Evolutionary conservation across 2,329 filamentous ascomycete genomes (phyloP).

Genomic region (Trichoderma citrinoviride): DNA sequence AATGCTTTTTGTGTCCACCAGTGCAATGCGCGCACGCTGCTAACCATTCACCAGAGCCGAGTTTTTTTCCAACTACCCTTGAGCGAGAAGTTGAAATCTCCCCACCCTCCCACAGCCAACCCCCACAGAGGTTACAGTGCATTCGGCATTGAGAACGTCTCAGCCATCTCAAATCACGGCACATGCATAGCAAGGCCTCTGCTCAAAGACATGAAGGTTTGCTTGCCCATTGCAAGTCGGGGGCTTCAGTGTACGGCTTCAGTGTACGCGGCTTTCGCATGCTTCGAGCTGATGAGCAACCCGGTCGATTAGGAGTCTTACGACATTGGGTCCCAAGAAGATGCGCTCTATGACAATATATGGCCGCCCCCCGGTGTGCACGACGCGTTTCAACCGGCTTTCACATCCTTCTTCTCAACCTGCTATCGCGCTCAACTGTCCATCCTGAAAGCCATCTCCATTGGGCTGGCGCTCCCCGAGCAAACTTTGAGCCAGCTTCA

Average conservation of each 20-base stretch:
- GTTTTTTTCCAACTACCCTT: constrained; percentile 10
- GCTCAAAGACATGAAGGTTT: constrained; percentile 19
- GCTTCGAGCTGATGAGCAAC: neutral
- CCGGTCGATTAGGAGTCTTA: constrained; percentile 2
- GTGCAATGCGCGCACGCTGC: neutral
- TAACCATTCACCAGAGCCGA: constrained; percentile 9
- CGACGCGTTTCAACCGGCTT: constrained; percentile 8
- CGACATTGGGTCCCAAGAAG: constrained; percentile 12
- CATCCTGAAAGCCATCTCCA: constrained; percentile 16
- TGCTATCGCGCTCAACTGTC: constrained; percentile 5
- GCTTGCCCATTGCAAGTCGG: too few species aligned
- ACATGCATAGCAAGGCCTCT: constrained; percentile 1
- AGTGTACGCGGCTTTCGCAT: neutral
- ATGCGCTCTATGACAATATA: constrained; percentile 12
- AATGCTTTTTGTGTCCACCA: neutral
- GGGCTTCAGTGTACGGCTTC: too few species aligned
- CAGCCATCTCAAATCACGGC: constrained; percentile 5
- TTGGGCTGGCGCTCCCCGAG: constrained; percentile 4
- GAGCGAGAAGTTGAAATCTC: constrained; percentile 14
- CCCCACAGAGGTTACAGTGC: constrained; percentile 18
- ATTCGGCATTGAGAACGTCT: constrained; percentile 16
- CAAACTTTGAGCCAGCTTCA: constrained; percentile 9
- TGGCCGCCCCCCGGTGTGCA: constrained; percentile 12
- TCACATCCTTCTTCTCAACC: neutral
- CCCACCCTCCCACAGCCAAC: constrained; percentile 15